A percentile compares a stretch with the other conserved stretches of the same genome.
phyloP scores from a whole-genome alignment of 805 yeast genomes.

The Cyberlindnera petersonii region DNA sequence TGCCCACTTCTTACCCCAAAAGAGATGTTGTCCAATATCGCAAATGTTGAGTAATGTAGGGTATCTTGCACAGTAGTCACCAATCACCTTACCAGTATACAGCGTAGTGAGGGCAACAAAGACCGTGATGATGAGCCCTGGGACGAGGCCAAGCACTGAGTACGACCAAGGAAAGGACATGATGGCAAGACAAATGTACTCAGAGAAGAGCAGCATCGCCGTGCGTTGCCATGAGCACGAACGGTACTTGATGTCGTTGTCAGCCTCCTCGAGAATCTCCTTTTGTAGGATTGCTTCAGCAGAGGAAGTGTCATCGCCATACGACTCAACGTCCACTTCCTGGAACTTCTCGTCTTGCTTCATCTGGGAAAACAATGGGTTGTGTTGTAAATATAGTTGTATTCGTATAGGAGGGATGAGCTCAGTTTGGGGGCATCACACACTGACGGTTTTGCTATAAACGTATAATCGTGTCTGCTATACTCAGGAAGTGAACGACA shows the following conservation, averaged over 20 bases:
- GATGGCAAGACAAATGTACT: slow-evolving; percentile 58
- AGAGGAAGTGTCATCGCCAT: slow-evolving; percentile 6
- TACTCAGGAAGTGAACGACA: no score
- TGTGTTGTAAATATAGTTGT: no score
- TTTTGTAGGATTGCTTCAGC: background rate
- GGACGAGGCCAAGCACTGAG: slow-evolving; percentile 54
- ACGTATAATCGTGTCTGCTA: no score
- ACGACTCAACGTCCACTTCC: slow-evolving; percentile 5
- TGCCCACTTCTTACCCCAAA: slow-evolving; percentile 47
- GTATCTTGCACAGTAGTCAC: slow-evolving; percentile 50
- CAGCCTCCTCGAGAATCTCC: slow-evolving; percentile 17
- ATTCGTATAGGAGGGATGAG: no score
- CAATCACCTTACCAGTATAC: slow-evolving; percentile 52
- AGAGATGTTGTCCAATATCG: slow-evolving; percentile 55
- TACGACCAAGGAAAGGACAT: slow-evolving; percentile 68
- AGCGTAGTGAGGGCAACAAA: slow-evolving; percentile 47
- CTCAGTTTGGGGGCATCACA: no score
- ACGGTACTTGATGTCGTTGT: slow-evolving; percentile 40
- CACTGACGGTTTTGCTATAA: no score
- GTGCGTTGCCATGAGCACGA: slow-evolving; percentile 57
- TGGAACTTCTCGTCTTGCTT: no score
- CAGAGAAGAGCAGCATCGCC: slow-evolving; percentile 56
- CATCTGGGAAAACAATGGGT: no score
- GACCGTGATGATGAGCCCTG: slow-evolving; percentile 52
- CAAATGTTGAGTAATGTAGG: slow-evolving; percentile 52